These are phyloP conservation scores for Hyphodiscus sp. DNA, from an alignment of 2,329 filamentous ascomycete species.

Conservation along the genomic window DNA sequence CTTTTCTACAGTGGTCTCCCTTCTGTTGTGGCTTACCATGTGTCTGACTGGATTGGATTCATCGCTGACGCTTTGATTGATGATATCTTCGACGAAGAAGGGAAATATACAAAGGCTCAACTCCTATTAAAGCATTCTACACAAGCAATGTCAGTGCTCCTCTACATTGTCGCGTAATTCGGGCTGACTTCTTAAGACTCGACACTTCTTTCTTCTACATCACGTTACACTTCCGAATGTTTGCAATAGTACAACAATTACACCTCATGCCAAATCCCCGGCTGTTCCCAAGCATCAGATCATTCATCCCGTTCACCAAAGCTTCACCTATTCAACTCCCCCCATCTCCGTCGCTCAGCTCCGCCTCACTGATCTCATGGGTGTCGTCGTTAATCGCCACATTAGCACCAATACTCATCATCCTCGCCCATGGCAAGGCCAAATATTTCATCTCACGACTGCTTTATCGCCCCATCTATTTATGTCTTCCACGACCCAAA, in stretches of 20 bases:
- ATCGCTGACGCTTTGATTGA: constrained; percentile 20
- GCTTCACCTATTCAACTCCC: constrained; percentile 23
- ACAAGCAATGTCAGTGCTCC: constrained; percentile 11
- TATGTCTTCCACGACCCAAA: constrained; percentile 23
- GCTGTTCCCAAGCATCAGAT: constrained; percentile 19
- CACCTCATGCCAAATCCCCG: constrained; percentile 20
- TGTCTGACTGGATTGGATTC: constrained; percentile 22
- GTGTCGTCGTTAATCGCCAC: constrained; percentile 11
- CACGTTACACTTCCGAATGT: constrained; percentile 26
- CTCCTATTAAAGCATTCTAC: constrained; percentile 2
- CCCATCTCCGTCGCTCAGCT: constrained; percentile 7
- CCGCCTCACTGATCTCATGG: constrained; percentile 15
- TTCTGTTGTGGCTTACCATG: constrained; percentile 24
- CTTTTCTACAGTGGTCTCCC: constrained; percentile 26
- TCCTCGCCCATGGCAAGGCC: constrained; percentile 20
- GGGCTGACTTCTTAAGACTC: constrained; percentile 19
- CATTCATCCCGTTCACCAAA: constrained; percentile 25
- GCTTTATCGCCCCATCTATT: constrained; percentile 27
- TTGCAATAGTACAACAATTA: constrained; percentile 29
- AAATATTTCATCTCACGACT: constrained; percentile 19
- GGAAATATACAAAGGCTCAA: constrained; percentile 10
- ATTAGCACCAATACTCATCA: constrained; percentile 21
- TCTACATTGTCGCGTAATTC: neutral
- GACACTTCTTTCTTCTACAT: constrained; percentile 20
- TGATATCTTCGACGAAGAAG: constrained; percentile 14